These are phyloP conservation scores for Aaosphaeria pasadenensis DNA, from an alignment of 2,329 filamentous ascomycete genomes.

Conservation along the genomic window DNA sequence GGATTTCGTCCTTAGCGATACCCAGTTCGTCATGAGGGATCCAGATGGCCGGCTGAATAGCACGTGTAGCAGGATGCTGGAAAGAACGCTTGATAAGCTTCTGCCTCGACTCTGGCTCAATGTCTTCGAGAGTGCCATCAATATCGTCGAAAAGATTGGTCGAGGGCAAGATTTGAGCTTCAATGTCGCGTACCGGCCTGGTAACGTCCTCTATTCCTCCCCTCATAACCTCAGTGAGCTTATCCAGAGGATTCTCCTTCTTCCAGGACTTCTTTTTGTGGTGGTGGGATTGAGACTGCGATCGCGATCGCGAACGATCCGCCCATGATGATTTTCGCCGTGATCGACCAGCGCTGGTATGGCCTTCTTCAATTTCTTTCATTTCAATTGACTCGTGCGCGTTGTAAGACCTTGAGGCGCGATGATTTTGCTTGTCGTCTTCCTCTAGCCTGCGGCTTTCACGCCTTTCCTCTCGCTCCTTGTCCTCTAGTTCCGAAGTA, in stretches of 20 bases:
- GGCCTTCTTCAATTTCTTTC: constrained; percentile 18
- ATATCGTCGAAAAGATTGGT: constrained; percentile 83
- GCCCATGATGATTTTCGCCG: constrained; percentile 24
- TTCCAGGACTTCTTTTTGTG: constrained; percentile 4
- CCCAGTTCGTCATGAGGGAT: constrained; percentile 88
- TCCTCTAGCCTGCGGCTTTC: constrained; percentile 33
- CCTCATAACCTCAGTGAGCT: constrained; percentile 10
- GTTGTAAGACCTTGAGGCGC: constrained; percentile 10
- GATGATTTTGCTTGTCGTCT: constrained; percentile 8
- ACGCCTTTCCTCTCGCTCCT: constrained; percentile 25
- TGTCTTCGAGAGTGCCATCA: constrained; percentile 90
- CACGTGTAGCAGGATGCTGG: constrained; percentile 82
- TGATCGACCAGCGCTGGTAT: constrained; percentile 1
- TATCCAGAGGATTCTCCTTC: constrained; percentile 23
- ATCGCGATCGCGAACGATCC: constrained; percentile 23
- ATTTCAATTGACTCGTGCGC: constrained; percentile 25
- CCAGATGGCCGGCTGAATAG: constrained; percentile 85
- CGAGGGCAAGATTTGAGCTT: constrained; percentile 58
- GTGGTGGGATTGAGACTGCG: constrained; percentile 18
- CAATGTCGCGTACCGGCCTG: constrained; percentile 32
- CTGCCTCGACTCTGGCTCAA: constrained; percentile 87
- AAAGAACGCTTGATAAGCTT: constrained; percentile 83
- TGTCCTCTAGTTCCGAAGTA: constrained; percentile 30
- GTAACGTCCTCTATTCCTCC: constrained; percentile 21
- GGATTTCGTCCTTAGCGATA: constrained; percentile 87